Conservation (phyloP, 2,329 filamentous ascomycete species). For the Exophiala phaeomuriformis region DNA sequence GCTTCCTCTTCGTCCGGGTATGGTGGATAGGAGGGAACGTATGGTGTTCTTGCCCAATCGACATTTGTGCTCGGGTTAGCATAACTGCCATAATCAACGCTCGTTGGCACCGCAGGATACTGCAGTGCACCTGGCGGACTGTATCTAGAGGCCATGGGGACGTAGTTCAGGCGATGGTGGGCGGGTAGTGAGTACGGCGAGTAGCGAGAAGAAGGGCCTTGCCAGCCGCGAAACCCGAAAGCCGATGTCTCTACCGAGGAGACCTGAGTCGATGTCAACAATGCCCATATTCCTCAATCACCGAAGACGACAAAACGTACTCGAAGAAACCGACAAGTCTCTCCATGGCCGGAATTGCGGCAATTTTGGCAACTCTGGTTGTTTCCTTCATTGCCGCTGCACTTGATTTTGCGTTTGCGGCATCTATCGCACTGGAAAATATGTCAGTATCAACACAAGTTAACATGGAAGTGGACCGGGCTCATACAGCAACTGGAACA, state of each 20-base stretch:
- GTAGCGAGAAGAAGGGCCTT: constrained; percentile 15
- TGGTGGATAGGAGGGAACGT: constrained; percentile 20
- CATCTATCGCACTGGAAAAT: constrained; percentile 69
- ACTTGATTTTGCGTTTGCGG: constrained; percentile 88
- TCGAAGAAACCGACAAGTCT: constrained; percentile 67
- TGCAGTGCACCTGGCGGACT: constrained; percentile 8
- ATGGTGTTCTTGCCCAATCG: constrained; percentile 19
- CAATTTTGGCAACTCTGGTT: constrained; percentile 79
- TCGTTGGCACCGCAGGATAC: constrained; percentile 8
- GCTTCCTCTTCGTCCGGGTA: constrained; percentile 33
- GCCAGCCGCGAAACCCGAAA: constrained; percentile 5
- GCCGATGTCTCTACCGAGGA: constrained; percentile 11
- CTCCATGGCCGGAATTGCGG: constrained; percentile 56
- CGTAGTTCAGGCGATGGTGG: constrained; percentile 15
- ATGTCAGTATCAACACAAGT: neutral
- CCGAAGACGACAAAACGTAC: constrained; percentile 40
- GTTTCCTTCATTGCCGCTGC: constrained; percentile 74
- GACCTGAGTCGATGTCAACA: constrained; percentile 10
- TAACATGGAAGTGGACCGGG: neutral
- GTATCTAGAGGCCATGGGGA: constrained; percentile 15
- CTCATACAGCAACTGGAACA: constrained; percentile 31
- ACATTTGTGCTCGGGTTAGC: constrained; percentile 6
- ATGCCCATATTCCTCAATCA: neutral
- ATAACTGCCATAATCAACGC: constrained; percentile 17
- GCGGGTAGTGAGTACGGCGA: constrained; percentile 18